Percentiles rank a stretch among this genome's conserved stretches.
phyloP scores from a whole-genome alignment of 2,329 filamentous ascomycete genomes.

The Mycosphaerella sp. region DNA sequence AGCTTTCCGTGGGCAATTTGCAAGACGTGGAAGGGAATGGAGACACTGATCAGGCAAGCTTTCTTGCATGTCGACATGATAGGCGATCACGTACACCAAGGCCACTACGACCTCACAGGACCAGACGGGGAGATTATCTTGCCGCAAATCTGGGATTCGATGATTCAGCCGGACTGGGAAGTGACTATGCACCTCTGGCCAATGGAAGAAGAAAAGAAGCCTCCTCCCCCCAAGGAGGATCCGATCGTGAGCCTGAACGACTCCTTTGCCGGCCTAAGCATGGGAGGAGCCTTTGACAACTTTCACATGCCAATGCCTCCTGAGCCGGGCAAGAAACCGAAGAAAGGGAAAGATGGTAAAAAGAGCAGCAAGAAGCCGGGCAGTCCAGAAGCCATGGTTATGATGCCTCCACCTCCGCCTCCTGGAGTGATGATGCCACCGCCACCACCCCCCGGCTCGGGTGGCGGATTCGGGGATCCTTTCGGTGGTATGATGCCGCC shows the following conservation, averaged over 20 bases:
- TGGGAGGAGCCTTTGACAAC: slow-evolving; percentile 15
- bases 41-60: slow-evolving; percentile 45
- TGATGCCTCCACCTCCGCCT: neutral
- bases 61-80: slow-evolving; percentile 45
- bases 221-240: slow-evolving; percentile 9
- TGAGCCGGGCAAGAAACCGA: slow-evolving; percentile 16
- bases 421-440: slow-evolving; percentile 5
- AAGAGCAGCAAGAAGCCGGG: slow-evolving; percentile 12
- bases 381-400: slow-evolving; percentile 16
- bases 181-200: slow-evolving; percentile 49
- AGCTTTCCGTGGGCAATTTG: slow-evolving; percentile 85
- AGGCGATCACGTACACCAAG: slow-evolving; percentile 41
- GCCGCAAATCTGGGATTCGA: slow-evolving; percentile 45
- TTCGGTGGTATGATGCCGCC: slow-evolving; percentile 12
- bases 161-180: slow-evolving; percentile 45
- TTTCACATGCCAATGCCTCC: slow-evolving; percentile 14
- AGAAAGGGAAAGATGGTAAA: slow-evolving; percentile 13
- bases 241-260: slow-evolving; percentile 10
- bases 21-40: slow-evolving; percentile 54
- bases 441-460: slow-evolving; percentile 18
- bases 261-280: slow-evolving; percentile 13
- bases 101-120: slow-evolving; percentile 45
- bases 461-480: slow-evolving; percentile 15
- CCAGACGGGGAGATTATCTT: slow-evolving; percentile 47
- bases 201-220: slow-evolving; percentile 31